Evolutionary conservation across 2,329 filamentous ascomycete species (phyloP), one percentile per base, ranked within the genome.

Genomic region (Phoma sp.): DNA sequence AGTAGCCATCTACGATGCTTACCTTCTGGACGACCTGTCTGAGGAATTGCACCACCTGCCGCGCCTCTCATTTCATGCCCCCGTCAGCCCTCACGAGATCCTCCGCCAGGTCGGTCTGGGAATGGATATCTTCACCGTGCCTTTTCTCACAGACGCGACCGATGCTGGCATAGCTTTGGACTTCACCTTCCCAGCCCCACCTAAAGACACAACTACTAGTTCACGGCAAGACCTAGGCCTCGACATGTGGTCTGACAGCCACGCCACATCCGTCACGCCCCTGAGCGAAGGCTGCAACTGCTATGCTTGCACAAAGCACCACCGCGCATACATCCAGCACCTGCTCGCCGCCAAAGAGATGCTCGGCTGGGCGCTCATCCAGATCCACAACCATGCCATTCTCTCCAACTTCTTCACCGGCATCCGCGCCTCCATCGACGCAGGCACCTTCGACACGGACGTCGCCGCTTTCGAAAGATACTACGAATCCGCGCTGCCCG

Each of bases 291-390:
- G 75, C 13, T 99, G 95, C 73, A 65, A 76, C 45, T 99, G 95
- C 80, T 93, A 96, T 73, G 81, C 91, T 22, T 99, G 95, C 79
- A 85, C 80, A 2, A 84, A 83, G 14, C 93, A 98, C 73, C 91
- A 96, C 75, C 82, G 88, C 44, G 93, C 95, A 0, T 99, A 90
- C 74, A 70, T 99, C 32, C 89, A 92, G 61, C 95, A 99, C 73
- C 82, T 98, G 1, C 84, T 99, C 5, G 82, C 86, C 41, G 92
- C 95, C 0, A 96, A 93, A 69, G 95, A 99, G 75, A 98, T 99
- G 95, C 85, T 97, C 4, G 93, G 89, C 23, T 99, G 95, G 95
- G 90, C 89, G 0, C 81, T 99, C 7, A 81, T 99, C 7, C 93
- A 98, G 73, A 83, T 96, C 3, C 95, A 99, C 77, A 99, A 99